Evolutionary conservation across 352 stramenopile species (phyloP), one percentile per base, ranked within the genome.

Genomic region (Globisporangium spiculum): DNA sequence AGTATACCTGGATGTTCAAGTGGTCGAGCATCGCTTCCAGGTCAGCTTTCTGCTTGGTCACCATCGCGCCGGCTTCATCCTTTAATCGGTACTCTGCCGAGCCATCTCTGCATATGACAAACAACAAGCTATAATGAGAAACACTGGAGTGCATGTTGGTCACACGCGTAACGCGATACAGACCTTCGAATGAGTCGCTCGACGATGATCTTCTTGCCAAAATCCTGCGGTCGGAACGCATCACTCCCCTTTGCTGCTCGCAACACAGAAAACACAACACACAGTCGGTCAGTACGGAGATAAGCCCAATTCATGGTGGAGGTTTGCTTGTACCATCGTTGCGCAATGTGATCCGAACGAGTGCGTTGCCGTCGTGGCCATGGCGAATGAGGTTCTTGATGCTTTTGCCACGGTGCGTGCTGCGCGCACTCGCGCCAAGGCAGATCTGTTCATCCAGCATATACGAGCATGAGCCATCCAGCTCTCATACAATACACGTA

Each of bases 351-450:
- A 99, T 97, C 1, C 92, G 83, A 26, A 99, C 81, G 32, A 97
- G 82, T n/a, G 89, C 89, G 55, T 92, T 86, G 38, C 81, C 83
- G 1, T 96, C 83, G 64, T 90, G 76, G 50, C 94, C 93, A 64
- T 98, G 95, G 2, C 97, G 89, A 34, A 99, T 98, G 22, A 99
- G 77, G 69, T 98, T 96, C 68, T 97, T 97, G 18, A 99, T 86
- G 60, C 94, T 99, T 44, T 97, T 96, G 32, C 95, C 97, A 24
- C 97, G 88, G 69, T 99, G 91, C 0, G 97, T 99, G 20, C 83
- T 88, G 18, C 90, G 80, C 24, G 97, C 97, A 54, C 88, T 96
- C 2, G 96, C 96, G 0, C 97, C 97, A 0, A 99, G 74, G 73
- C 96, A 99, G 54, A 99, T 98, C 82, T 99, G 84, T n/a, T 4